phyloP scores from a whole-genome alignment of 2,329 filamentous ascomycete genomes.

The Zymoseptoria tritici region DNA sequence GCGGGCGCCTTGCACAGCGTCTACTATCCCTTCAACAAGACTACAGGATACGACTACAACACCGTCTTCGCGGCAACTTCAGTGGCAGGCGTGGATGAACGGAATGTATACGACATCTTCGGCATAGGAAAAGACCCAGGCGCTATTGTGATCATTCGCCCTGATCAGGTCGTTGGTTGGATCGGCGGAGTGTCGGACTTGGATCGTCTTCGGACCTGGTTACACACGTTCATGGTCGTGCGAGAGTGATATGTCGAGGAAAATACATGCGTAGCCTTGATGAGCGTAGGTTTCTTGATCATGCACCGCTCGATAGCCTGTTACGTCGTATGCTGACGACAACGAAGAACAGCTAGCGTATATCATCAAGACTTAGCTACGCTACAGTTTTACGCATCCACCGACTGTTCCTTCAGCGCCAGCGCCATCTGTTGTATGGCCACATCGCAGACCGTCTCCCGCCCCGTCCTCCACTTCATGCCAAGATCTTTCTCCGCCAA shows the following conservation, averaged over 20 bases:
- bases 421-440: conserved; percentile 1
- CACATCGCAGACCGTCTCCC: conserved; percentile 1
- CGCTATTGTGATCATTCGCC: conserved; percentile 5
- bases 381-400: no score
- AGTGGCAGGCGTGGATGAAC: conserved; percentile 25
- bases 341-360: no score
- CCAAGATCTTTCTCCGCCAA: conserved; percentile 16
- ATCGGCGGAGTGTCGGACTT: conserved; percentile 3
- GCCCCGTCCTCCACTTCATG: conserved; percentile 10
- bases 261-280: no score
- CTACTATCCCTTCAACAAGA: conserved; percentile 1
- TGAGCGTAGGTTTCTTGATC: no score
- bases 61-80: conserved; percentile 52
- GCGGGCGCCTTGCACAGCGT: conserved; percentile 1
- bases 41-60: conserved; percentile 27
- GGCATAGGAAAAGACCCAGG: conserved; percentile 2
- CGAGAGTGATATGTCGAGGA: neutral
- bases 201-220: conserved; percentile 3
- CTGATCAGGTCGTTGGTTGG: conserved; percentile 9
- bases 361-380: no score
- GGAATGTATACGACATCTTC: neutral
- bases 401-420: neutral
- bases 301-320: no score
- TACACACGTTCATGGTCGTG: conserved; percentile 6
- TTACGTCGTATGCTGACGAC: no score